A percentile compares a stretch with the other conserved stretches of the same genome.
Conservation (phyloP, 371 early-diverging fungal species). For the Batkoa obscura region DNA sequence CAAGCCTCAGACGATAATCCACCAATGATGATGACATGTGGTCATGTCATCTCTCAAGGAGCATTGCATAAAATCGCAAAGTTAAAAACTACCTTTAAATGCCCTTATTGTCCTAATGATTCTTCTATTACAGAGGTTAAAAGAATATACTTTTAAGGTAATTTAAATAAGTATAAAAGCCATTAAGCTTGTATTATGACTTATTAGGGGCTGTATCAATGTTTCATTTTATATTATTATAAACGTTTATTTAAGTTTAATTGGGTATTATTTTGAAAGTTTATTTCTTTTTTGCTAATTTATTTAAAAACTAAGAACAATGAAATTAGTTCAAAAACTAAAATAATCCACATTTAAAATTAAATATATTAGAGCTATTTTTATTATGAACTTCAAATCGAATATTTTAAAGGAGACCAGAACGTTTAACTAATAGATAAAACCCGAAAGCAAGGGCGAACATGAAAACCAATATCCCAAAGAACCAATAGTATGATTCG, state of each 20-base stretch:
- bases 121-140: slow-evolving; percentile 7
- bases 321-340: too few species aligned
- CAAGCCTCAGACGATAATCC: slow-evolving; percentile 85
- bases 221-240: too few species aligned
- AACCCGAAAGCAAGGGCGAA: not conserved
- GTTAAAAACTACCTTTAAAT: slow-evolving; percentile 10
- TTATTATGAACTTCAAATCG: not conserved
- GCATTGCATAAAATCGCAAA: slow-evolving; percentile 56
- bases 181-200: too few species aligned
- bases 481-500: slow-evolving; percentile 29
- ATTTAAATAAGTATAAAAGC: too few species aligned
- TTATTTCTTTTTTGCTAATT: too few species aligned
- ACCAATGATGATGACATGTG: slow-evolving; percentile 96
- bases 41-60: slow-evolving; percentile 90
- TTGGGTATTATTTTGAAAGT: too few species aligned
- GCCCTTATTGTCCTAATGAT: slow-evolving; percentile 13
- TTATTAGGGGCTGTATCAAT: too few species aligned
- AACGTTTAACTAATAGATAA: not conserved
- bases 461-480: slow-evolving; percentile 11
- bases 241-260: too few species aligned
- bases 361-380: too few species aligned
- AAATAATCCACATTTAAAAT: too few species aligned
- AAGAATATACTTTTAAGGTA: slow-evolving; percentile 9
- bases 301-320: too few species aligned
- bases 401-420: not conserved